Evolutionary conservation across 345 rosid species (phyloP).

Genomic region (Dimocarpus longan): DNA sequence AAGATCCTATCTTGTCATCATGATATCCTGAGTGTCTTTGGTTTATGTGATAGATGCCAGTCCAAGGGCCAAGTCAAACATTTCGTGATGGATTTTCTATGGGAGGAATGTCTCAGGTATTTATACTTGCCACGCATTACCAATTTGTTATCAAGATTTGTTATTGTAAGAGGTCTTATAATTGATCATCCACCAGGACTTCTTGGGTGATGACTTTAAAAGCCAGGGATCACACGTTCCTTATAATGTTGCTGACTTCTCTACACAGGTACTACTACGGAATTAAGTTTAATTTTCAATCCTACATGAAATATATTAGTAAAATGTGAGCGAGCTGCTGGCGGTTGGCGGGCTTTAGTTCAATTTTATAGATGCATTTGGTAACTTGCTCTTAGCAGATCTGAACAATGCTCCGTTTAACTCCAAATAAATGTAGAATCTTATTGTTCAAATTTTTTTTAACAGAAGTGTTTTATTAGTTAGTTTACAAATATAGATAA

Average conservation of each 20-base stretch:
- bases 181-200: slow-evolving; percentile 57
- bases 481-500: neutral
- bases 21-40: slow-evolving; percentile 15
- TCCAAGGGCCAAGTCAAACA: slow-evolving; percentile 85
- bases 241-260: slow-evolving; percentile 81
- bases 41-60: slow-evolving; percentile 50
- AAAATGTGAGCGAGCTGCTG: neutral
- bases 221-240: slow-evolving; percentile 98
- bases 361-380: neutral
- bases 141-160: neutral
- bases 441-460: no score
- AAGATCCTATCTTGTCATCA: neutral
- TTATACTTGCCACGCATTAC: neutral
- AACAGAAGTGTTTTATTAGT: neutral
- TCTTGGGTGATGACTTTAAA: slow-evolving; percentile 94
- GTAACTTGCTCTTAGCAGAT: neutral
- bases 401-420: neutral
- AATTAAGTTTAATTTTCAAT: neutral
- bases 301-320: neutral
- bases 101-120: slow-evolving; percentile 98
- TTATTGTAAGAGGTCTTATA: slow-evolving; percentile 13
- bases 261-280: slow-evolving; percentile 73
- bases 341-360: neutral
- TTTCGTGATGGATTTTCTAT: slow-evolving; percentile 96
- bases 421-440: neutral